Evolutionary conservation across 2,329 filamentous ascomycete species (phyloP), one percentile per base, ranked within the genome.

Genomic region (Fusarium nanum): DNA sequence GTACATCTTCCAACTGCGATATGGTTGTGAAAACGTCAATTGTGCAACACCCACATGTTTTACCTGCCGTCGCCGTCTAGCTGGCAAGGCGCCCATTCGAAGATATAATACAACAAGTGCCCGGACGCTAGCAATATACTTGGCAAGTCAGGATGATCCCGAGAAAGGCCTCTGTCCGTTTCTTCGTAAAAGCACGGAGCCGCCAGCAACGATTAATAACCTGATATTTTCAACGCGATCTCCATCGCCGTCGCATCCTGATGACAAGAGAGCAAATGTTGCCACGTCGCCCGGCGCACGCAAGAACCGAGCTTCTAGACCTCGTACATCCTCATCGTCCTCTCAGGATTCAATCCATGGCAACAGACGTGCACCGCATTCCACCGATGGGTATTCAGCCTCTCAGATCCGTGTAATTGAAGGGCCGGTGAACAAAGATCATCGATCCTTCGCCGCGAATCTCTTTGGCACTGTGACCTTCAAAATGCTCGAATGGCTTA

Each of bases 31-130:
- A 67, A 88, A 87, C 69, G 82, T 85, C 56, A 83, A 85, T 54
- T 97, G 94, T 80, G 84, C 84, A 37, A 95, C 90, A 2, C 81
- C 93, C 16, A 95, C 93, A 16, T 97, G 94, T 81, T 91, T 95
- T 76, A 93, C 90, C 66, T 93, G 88, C 77, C 89, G 92, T 58
- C 91, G 87, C 78, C 87, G 92, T 70, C 82, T 90, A 42, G 86
- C 88, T 27, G 88, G 86, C 34, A 88, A 88, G 68, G 87, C 87
- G 1, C 93, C 93, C 4, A 87, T 93, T 72, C 90, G 93, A 65
- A 87, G 91, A 75, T 96, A 94, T 74, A 97, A 91, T 60, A 87
- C 91, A 23, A 89, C 93, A 47, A 97, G 93, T 75, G 93, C 94
- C 11, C 88, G 93, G 74, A 93, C 92, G 3, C 81, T 97, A 32